These are phyloP conservation scores for Amphichorda felina DNA, from an alignment of 2,329 filamentous ascomycete species.

Conservation along the genomic window DNA sequence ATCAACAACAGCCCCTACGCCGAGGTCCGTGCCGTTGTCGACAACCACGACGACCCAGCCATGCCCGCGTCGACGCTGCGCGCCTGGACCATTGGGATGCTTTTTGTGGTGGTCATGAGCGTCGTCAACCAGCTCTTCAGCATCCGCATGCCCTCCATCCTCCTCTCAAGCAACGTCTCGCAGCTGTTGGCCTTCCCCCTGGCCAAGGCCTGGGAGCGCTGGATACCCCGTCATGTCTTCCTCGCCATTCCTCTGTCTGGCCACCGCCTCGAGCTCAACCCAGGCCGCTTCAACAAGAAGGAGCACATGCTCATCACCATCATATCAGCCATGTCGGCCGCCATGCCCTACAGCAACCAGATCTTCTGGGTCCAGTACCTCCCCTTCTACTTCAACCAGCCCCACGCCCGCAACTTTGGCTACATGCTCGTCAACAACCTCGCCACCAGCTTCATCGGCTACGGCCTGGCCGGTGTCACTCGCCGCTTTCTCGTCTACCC, in stretches of 20 bases:
- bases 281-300: slow-evolving; percentile 43
- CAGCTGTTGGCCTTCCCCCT: slow-evolving; percentile 40
- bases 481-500: slow-evolving; percentile 41
- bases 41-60: slow-evolving; percentile 38
- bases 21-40: slow-evolving; percentile 40
- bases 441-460: slow-evolving; percentile 35
- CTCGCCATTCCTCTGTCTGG: slow-evolving; percentile 22
- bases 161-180: slow-evolving; percentile 36
- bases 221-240: slow-evolving; percentile 18
- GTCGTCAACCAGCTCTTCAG: slow-evolving; percentile 44
- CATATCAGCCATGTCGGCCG: slow-evolving; percentile 40
- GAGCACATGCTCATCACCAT: slow-evolving; percentile 49
- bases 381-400: slow-evolving; percentile 30
- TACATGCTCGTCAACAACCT: slow-evolving; percentile 28
- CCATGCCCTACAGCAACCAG: slow-evolving; percentile 32
- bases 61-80: slow-evolving; percentile 38
- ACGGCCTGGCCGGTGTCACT: slow-evolving; percentile 38
- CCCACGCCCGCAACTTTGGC: slow-evolving; percentile 23
- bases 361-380: slow-evolving; percentile 31
- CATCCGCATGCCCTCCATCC: slow-evolving; percentile 38
- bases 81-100: slow-evolving; percentile 35
- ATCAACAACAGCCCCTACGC: slow-evolving; percentile 43
- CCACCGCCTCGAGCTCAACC: slow-evolving; percentile 31
- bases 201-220: slow-evolving; percentile 20
- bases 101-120: slow-evolving; percentile 31